These are phyloP conservation scores for Boletus rufocinnamomeus DNA, from an alignment of 768 basidiomycete genomes.

Conservation along the genomic window DNA sequence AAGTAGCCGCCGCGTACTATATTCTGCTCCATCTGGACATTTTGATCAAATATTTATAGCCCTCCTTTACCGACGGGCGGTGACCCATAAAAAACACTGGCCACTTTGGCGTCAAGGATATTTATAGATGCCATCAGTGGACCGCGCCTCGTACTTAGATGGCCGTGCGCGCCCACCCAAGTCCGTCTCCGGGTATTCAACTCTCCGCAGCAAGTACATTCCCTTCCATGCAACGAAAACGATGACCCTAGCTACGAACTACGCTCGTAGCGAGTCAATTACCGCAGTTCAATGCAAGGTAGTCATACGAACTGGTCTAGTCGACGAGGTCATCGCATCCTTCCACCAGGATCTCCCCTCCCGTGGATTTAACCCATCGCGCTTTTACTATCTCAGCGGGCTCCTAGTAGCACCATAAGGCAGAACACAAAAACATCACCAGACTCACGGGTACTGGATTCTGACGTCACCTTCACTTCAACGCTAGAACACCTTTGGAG, in stretches of 20 bases:
- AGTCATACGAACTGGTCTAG: too few relatives aligned
- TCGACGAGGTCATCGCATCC: not conserved
- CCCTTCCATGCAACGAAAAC: not conserved
- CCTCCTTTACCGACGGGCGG: not conserved
- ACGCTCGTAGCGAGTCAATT: not conserved
- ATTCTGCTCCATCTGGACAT: not conserved
- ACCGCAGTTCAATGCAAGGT: too few relatives aligned
- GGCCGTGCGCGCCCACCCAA: not conserved
- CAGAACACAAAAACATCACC: not conserved
- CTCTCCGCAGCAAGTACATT: not conserved
- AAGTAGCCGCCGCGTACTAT: too few relatives aligned
- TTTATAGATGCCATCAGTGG: too few relatives aligned
- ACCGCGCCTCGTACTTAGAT: too few relatives aligned
- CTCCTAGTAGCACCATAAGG: not conserved
- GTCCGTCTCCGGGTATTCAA: not conserved
- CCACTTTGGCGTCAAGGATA: not conserved
- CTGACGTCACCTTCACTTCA: not conserved
- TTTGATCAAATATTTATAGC: not conserved
- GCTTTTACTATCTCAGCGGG: not conserved
- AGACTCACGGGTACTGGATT: not conserved
- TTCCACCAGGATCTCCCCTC: not conserved
- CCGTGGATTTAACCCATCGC: too few relatives aligned
- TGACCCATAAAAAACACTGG: not conserved
- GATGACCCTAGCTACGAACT: not conserved
- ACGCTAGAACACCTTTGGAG: not conserved